These are phyloP conservation scores for Metschnikowia shivogae DNA, from an alignment of 805 yeast species.

Conservation along the genomic window DNA sequence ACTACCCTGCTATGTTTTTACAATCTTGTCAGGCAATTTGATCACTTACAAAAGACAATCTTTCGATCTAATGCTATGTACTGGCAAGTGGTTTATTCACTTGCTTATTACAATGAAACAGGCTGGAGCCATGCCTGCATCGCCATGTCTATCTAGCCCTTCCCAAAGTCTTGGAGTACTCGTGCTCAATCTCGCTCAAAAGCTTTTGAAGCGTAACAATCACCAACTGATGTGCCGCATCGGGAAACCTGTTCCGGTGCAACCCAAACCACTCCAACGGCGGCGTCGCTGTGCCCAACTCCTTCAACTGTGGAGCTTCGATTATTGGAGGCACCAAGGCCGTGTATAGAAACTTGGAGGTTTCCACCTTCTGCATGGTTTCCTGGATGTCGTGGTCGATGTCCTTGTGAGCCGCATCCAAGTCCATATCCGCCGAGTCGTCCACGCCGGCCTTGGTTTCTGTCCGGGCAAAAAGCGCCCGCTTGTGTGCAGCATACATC, in stretches of 20 bases:
- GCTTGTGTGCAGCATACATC: conserved; percentile 85
- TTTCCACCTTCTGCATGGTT: conserved; percentile 33
- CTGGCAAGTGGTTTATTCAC: too few relatives aligned
- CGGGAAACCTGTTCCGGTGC: conserved; percentile 81
- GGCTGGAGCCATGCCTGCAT: too few relatives aligned
- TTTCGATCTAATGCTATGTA: too few relatives aligned
- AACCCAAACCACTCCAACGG: conserved; percentile 98
- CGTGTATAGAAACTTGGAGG: conserved; percentile 48
- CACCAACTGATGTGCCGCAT: conserved; percentile 75
- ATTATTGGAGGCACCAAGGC: conserved; percentile 75
- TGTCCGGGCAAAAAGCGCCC: conserved; percentile 61
- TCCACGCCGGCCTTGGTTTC: conserved; percentile 8
- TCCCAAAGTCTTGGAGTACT: conserved; percentile 49
- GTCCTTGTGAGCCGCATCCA: conserved; percentile 9
- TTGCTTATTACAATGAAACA: too few relatives aligned
- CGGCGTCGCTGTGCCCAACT: conserved; percentile 95
- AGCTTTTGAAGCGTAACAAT: conserved; percentile 71
- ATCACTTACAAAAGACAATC: too few relatives aligned
- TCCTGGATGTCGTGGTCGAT: conserved; percentile 37
- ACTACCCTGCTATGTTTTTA: too few relatives aligned
- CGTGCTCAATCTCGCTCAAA: conserved; percentile 61
- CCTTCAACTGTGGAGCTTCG: conserved; percentile 84
- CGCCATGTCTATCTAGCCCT: conserved; percentile 21
- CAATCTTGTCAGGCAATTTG: too few relatives aligned
- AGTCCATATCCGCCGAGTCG: conserved; percentile 26